These are phyloP conservation scores for Endoconidiophora laricicola DNA, from an alignment of 2,329 filamentous ascomycete genomes.

Conservation along the genomic window DNA sequence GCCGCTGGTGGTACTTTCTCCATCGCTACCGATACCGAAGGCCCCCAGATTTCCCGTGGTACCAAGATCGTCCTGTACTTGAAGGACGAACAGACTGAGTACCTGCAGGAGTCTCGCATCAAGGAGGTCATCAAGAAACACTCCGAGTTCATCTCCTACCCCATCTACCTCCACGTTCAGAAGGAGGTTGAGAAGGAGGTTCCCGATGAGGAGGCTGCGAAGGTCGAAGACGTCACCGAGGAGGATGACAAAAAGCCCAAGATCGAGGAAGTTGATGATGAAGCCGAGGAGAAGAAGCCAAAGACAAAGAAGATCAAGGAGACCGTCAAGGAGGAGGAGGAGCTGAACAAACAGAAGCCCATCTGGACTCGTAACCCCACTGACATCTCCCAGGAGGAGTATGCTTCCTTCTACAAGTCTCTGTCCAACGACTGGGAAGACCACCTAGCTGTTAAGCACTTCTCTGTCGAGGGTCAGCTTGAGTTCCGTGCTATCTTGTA, in stretches of 20 bases:
- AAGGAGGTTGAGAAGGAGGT: constrained; percentile 99
- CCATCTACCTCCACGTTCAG: constrained; percentile 98
- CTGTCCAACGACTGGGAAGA: constrained; percentile 99
- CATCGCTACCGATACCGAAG: constrained; percentile 77
- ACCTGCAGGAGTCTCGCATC: constrained; percentile 96
- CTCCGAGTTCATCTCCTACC: constrained; percentile 99
- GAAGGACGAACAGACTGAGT: constrained; percentile 98
- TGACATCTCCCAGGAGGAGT: constrained; percentile 93
- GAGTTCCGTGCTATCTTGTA: constrained; percentile 99
- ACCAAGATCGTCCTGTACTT: constrained; percentile 97
- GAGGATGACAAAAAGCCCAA: constrained; percentile 87
- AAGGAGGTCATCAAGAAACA: constrained; percentile 99
- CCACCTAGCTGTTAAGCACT: constrained; percentile 98
- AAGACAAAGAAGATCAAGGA: constrained; percentile 99
- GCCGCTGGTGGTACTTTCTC: constrained; percentile 94
- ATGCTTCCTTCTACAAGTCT: constrained; percentile 99
- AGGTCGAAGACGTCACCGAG: constrained; percentile 36
- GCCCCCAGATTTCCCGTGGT: constrained; percentile 79
- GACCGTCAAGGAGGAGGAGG: constrained; percentile 95
- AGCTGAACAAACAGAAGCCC: constrained; percentile 99
- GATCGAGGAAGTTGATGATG: constrained; percentile 85
- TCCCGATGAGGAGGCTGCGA: constrained; percentile 81
- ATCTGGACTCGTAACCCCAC: constrained; percentile 98
- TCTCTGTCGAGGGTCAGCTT: constrained; percentile 99
- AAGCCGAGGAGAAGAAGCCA: constrained; percentile 75